phyloP scores from a whole-genome alignment of 495 filamentous ascomycete species.

The Neurospora sp. region DNA sequence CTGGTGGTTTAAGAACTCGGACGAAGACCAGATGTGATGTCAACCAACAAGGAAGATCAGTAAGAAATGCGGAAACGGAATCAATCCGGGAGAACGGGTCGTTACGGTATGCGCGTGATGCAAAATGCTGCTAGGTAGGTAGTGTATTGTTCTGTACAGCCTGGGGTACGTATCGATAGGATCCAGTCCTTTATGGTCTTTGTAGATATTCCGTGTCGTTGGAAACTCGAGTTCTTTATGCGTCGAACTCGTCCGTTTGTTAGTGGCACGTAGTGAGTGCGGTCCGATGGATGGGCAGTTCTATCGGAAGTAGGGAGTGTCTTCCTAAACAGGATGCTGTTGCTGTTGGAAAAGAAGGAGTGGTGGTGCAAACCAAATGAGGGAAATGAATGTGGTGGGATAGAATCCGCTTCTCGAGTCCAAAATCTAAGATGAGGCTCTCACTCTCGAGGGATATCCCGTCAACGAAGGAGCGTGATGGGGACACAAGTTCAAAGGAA shows the following conservation, averaged over 20 bases:
- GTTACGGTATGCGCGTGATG: not conserved
- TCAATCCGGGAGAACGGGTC: not conserved
- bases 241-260: not conserved
- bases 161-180: not conserved
- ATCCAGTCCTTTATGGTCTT: slow-evolving; percentile 5
- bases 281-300: not conserved
- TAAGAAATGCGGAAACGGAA: not conserved
- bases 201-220: not conserved
- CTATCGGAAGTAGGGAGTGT: not conserved
- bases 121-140: not conserved
- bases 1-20: not conserved
- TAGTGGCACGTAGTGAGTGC: not conserved
- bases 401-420: not conserved
- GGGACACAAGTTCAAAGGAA: not conserved
- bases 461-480: not conserved
- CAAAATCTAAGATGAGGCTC: not conserved
- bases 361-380: not conserved
- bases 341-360: not conserved
- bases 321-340: not conserved
- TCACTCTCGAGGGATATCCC: not conserved
- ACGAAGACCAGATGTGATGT: not conserved
- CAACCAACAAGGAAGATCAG: not conserved
- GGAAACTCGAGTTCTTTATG: not conserved
- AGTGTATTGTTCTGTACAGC: not conserved
- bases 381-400: not conserved